phyloP scores from a whole-genome alignment of 75 land plant species.

The Chamaecyparis obtusa region DNA sequence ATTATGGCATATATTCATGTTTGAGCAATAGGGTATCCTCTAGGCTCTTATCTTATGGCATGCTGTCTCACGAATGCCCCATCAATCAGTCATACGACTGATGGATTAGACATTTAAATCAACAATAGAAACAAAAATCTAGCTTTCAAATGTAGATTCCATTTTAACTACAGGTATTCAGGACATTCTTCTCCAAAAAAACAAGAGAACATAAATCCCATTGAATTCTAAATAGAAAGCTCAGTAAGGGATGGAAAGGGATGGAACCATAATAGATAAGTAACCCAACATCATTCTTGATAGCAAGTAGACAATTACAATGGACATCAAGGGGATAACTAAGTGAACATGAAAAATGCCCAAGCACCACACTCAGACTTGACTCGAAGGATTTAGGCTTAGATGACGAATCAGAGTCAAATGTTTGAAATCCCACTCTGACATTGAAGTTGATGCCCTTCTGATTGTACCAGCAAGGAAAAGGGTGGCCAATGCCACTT shows the following conservation, averaged over 20 bases:
- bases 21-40: neutral
- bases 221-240: neutral
- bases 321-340: neutral
- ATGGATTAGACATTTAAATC: neutral
- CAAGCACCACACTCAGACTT: neutral
- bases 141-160: neutral
- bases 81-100: neutral
- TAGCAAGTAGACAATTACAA: neutral
- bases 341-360: neutral
- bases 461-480: neutral
- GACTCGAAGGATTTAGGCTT: neutral
- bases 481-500: neutral
- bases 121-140: neutral
- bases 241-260: neutral
- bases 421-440: neutral
- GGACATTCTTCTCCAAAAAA: neutral
- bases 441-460: neutral
- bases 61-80: neutral
- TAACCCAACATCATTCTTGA: neutral
- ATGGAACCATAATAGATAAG: neutral
- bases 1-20: neutral
- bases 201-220: neutral
- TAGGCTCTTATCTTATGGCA: neutral
- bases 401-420: neutral
- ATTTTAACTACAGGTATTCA: neutral